These are phyloP conservation scores for Acmispon strigosus DNA, from an alignment of 306 rosid species.

Conservation along the genomic window DNA sequence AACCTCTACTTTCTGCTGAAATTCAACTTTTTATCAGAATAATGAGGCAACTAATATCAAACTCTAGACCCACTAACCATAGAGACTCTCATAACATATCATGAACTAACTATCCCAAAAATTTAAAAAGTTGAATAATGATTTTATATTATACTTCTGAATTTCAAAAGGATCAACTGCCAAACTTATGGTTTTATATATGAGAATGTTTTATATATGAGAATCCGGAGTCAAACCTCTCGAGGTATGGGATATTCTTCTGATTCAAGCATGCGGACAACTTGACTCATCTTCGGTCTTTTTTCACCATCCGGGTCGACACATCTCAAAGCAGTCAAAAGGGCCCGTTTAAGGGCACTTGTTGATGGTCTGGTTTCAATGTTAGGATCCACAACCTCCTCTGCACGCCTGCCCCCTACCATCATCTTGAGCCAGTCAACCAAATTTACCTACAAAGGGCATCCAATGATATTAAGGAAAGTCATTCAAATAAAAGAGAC, in stretches of 20 bases:
- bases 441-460: slow-evolving; percentile 70
- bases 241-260: slow-evolving; percentile 88
- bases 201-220: not conserved
- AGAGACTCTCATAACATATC: too few relatives aligned
- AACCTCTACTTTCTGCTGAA: too few relatives aligned
- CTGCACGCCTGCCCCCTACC: slow-evolving; percentile 85
- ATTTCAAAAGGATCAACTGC: not conserved
- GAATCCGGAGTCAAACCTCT: slow-evolving; percentile 54
- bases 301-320: slow-evolving; percentile 83
- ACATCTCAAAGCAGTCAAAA: slow-evolving; percentile 91
- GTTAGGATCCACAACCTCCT: slow-evolving; percentile 89
- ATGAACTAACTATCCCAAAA: too few relatives aligned
- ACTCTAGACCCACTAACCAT: too few relatives aligned
- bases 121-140: too few relatives aligned
- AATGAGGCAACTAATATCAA: too few relatives aligned
- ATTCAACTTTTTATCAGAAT: too few relatives aligned
- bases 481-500: not conserved
- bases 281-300: slow-evolving; percentile 93
- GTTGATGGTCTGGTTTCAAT: slow-evolving; percentile 80
- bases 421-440: slow-evolving; percentile 96
- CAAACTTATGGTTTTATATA: not conserved
- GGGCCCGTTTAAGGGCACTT: slow-evolving; percentile 79
- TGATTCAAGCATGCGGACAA: slow-evolving; percentile 90
- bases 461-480: slow-evolving; percentile 11
- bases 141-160: too few relatives aligned